Evolutionary conservation across 768 basidiomycete genomes (phyloP).

Genomic region (Candolleomyces eurysporus): DNA sequence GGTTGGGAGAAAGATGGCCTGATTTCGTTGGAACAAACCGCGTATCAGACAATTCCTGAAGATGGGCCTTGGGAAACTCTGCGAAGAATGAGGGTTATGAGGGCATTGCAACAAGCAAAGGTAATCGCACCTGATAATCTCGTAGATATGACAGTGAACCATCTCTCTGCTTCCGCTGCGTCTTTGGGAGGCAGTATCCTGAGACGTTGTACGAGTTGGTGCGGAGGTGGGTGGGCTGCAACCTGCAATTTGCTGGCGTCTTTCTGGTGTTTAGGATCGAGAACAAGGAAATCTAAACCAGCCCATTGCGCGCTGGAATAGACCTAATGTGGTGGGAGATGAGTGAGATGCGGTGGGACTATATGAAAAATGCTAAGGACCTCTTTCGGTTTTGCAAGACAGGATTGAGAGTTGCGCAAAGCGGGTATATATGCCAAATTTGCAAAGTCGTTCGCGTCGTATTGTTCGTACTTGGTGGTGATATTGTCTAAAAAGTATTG

Average conservation of each 20-base stretch:
- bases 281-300: constrained; percentile 71
- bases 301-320: constrained; percentile 69
- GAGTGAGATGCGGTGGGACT: not conserved
- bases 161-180: constrained; percentile 51
- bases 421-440: constrained; percentile 81
- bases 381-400: constrained; percentile 63
- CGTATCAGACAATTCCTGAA: constrained; percentile 53
- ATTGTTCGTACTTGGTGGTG: constrained; percentile 54
- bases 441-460: constrained; percentile 52
- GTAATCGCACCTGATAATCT: constrained; percentile 36
- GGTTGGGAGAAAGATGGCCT: constrained; percentile 55
- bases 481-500: constrained; percentile 83
- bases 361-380: constrained; percentile 33
- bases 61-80: constrained; percentile 61
- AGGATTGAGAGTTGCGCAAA: constrained; percentile 44
- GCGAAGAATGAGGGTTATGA: constrained; percentile 4
- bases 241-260: constrained; percentile 70
- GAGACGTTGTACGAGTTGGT: constrained; percentile 63
- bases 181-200: constrained; percentile 52
- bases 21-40: constrained; percentile 64
- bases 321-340: constrained; percentile 43
- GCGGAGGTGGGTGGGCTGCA: constrained; percentile 62
- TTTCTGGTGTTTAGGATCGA: constrained; percentile 49
- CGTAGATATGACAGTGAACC: constrained; percentile 69
- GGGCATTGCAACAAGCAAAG: not conserved